Percentiles rank a stretch among this genome's conserved stretches.
Conservation (phyloP, 352 stramenopile genomes). For the Phytophthora niederhauseri region DNA sequence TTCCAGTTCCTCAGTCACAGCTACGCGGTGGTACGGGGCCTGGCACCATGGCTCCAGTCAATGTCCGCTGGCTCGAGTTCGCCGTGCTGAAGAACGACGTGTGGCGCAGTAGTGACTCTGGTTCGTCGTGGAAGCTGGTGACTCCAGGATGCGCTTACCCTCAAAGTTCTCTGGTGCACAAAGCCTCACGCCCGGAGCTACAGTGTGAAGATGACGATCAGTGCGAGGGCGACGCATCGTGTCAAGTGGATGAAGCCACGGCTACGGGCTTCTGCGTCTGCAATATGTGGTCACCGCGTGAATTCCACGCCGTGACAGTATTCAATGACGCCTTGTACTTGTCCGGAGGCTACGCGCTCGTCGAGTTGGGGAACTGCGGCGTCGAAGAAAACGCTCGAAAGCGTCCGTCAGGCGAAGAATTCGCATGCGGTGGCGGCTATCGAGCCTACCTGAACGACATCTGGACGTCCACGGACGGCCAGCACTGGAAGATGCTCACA, state of each 20-base stretch:
- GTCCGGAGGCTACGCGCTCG: slow-evolving; percentile 64
- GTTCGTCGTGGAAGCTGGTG: slow-evolving; percentile 74
- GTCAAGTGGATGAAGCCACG: slow-evolving; percentile 49
- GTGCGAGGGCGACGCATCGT: slow-evolving; percentile 68
- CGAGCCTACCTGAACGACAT: slow-evolving; percentile 75
- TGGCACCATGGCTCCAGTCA: slow-evolving; percentile 34
- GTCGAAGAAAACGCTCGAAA: slow-evolving; percentile 61
- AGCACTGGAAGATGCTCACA: slow-evolving; percentile 58
- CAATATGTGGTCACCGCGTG: slow-evolving; percentile 80
- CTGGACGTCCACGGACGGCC: slow-evolving; percentile 68
- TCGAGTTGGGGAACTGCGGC: slow-evolving; percentile 71
- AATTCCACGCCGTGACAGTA: slow-evolving; percentile 67
- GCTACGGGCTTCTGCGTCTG: slow-evolving; percentile 64
- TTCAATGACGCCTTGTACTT: slow-evolving; percentile 55
- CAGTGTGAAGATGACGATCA: slow-evolving; percentile 74
- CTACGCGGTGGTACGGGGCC: slow-evolving; percentile 45
- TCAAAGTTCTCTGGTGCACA: slow-evolving; percentile 56
- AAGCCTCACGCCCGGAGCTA: slow-evolving; percentile 44
- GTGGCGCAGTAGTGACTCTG: slow-evolving; percentile 74
- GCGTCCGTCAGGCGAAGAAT: slow-evolving; percentile 60
- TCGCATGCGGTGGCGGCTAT: slow-evolving; percentile 67
- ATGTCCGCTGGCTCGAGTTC: slow-evolving; percentile 65
- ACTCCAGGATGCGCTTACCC: slow-evolving; percentile 68
- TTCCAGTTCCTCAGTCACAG: slow-evolving; percentile 57
- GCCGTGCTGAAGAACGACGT: slow-evolving; percentile 82